A percentile compares a stretch with the other conserved stretches of the same genome.
Conservation (phyloP, 2,329 filamentous ascomycete species). For the Penicillium concentricum region DNA sequence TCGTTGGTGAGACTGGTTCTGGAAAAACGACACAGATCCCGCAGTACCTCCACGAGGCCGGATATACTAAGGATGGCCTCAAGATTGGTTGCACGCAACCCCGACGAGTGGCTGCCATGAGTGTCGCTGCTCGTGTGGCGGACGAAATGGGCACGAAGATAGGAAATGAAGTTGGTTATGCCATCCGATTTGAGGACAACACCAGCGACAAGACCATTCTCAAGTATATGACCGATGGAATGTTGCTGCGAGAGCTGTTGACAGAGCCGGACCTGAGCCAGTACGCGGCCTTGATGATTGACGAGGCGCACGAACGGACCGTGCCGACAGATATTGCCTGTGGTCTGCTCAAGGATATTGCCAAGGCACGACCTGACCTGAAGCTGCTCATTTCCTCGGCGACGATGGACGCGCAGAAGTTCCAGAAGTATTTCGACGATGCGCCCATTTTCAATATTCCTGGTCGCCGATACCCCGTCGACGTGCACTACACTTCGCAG, state of each 20-base stretch:
- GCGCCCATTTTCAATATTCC: conserved; percentile 94
- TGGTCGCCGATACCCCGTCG: conserved; percentile 82
- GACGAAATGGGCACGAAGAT: conserved; percentile 90
- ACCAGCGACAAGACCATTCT: conserved; percentile 88
- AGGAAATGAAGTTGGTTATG: conserved; percentile 90
- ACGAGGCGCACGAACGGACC: conserved; percentile 94
- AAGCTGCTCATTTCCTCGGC: conserved; percentile 91
- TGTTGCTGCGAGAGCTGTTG: conserved; percentile 86
- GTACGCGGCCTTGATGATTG: conserved; percentile 91
- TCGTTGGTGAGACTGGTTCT: conserved; percentile 91
- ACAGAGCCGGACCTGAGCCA: conserved; percentile 79
- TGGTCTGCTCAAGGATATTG: conserved; percentile 84
- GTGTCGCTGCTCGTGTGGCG: conserved; percentile 90
- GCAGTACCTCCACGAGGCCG: conserved; percentile 89
- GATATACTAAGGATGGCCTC: conserved; percentile 77
- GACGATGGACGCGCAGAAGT: conserved; percentile 91
- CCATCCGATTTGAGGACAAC: conserved; percentile 90
- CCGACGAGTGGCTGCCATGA: conserved; percentile 94
- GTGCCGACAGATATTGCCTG: conserved; percentile 88
- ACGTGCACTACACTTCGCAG: conserved; percentile 84
- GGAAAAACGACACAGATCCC: conserved; percentile 96
- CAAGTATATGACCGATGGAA: conserved; percentile 97
- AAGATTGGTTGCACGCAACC: conserved; percentile 95
- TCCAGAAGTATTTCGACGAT: conserved; percentile 86
- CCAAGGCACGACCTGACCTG: conserved; percentile 76